Percentiles rank a stretch among this genome's conserved stretches.
These are phyloP conservation scores for Chimonanthus praecox DNA, from an alignment of 164 flowering plant species.

Conservation along the genomic window DNA sequence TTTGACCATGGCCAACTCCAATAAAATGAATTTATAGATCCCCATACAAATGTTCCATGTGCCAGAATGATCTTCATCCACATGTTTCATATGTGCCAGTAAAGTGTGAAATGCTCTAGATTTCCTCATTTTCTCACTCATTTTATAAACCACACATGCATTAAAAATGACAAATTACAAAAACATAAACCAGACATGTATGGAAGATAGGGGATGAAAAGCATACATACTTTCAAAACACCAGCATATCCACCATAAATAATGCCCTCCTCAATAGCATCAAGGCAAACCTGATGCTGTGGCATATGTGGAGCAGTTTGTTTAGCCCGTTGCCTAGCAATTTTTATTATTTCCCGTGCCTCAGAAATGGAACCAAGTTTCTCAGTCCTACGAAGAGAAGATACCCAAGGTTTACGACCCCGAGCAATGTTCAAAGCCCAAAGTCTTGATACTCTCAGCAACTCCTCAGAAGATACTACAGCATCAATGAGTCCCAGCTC, in stretches of 20 bases:
- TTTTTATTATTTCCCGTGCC: slow-evolving; percentile 53
- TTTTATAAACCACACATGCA: too few relatives aligned
- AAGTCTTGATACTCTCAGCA: slow-evolving; percentile 58
- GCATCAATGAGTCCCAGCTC: slow-evolving; percentile 90
- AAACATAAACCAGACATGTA: background rate
- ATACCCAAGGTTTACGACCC: slow-evolving; percentile 77
- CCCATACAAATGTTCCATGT: background rate
- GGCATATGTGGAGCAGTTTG: slow-evolving; percentile 79
- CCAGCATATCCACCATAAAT: slow-evolving; percentile 88
- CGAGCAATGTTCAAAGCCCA: slow-evolving; percentile 93
- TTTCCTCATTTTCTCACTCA: background rate
- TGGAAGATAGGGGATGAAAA: background rate
- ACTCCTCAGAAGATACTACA: slow-evolving; percentile 61
- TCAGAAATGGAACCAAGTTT: slow-evolving; percentile 79
- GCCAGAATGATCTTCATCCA: background rate
- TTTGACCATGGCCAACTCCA: background rate
- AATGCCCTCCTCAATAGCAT: slow-evolving; percentile 85
- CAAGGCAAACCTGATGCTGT: slow-evolving; percentile 85
- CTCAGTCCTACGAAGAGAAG: slow-evolving; percentile 73
- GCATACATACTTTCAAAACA: slow-evolving; percentile 55
- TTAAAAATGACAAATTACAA: too few relatives aligned
- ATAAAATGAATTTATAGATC: background rate
- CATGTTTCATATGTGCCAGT: background rate
- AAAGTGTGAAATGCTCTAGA: background rate
- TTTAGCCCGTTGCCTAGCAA: slow-evolving; percentile 62